Base-by-base conservation (phyloP, 2,329 filamentous ascomycete species). In the Calonectria fujianensis region DNA sequence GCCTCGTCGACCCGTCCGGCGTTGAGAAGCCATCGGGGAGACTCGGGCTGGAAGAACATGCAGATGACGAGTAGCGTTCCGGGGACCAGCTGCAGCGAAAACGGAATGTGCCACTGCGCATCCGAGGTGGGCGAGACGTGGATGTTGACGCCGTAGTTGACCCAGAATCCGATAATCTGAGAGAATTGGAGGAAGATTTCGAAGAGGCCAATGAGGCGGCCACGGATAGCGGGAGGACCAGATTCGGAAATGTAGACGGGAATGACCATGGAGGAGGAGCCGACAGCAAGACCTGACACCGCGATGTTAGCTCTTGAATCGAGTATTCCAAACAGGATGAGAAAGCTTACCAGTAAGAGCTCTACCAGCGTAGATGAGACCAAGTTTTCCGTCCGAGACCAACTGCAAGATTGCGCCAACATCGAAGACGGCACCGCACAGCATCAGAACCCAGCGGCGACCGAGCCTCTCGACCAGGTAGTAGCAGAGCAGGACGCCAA, bases 161-260 rank as follows among this genome's bases (percentile, higher is more conserved):
- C 76, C 80, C 81, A 83, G 82, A 89, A 89, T 1, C 86, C 88
- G 11, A 89, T 83, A 72, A 89, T 88, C 73, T 87, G 88, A 20
- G 86, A 87, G 10, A 88, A 82, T 13, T 88, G 88, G 20, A 89
- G 88, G 84, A 89, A 88, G 75, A 89, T 87, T 76, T 90, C 87
- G 1, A 88, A 87, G 13, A 89, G 80, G 35, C 88, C 88, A 35
- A 89, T 87, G 24, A 89, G 87, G 29, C 89, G 80, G 77, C 89
- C 89, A 80, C 90, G 86, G 57, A 86, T 89, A n/a, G 86, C 86
- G 0, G 90, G 87, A 77, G 89, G 88, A 0, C 89, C 88, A 77
- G 87, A 89, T 80, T 92, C 90, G 2, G 89, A 89, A 64, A 91
- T 89, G 80, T 91, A 92, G 41, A 92, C 86, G 4, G 90, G 90